A percentile compares a stretch with the other conserved stretches of the same genome.
Conservation (phyloP, 805 yeast species). For the Cephaloascus fragrans region DNA sequence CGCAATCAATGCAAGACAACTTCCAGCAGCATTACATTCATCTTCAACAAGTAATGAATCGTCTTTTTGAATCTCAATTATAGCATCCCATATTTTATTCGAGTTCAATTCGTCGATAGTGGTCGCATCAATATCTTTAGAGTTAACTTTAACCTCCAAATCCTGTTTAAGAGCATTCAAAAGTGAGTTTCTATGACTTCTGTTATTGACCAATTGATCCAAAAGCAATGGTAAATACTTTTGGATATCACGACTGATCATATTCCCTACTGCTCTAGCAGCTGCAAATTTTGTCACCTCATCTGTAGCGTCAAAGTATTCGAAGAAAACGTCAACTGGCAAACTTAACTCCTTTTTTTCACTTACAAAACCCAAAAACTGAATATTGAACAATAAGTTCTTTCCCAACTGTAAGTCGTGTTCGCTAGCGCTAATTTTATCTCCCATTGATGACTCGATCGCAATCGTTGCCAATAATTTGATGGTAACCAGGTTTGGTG, state of each 20-base stretch:
- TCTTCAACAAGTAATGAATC: conserved; percentile 3
- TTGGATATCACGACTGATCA: conserved; percentile 28
- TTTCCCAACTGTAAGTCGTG: not conserved
- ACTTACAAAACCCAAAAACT: conserved; percentile 43
- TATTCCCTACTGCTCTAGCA: conserved; percentile 43
- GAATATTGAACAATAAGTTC: conserved; percentile 7
- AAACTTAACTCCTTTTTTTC: conserved; percentile 19
- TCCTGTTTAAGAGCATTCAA: conserved; percentile 19
- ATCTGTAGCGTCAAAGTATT: conserved; percentile 20
- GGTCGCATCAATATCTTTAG: not conserved
- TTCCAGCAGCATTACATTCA: conserved; percentile 12
- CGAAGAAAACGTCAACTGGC: conserved; percentile 24
- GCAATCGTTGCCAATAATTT: conserved; percentile 20
- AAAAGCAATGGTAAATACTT: conserved; percentile 29
- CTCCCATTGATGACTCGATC: conserved; percentile 9
- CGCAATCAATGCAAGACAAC: conserved; percentile 10
- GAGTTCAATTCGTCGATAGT: conserved; percentile 12
- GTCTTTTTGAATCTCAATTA: conserved; percentile 6
- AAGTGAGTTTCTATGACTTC: conserved; percentile 11
- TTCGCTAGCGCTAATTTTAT: not conserved
- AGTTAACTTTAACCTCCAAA: conserved; percentile 4
- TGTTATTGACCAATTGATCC: conserved; percentile 8
- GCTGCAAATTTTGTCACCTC: conserved; percentile 31
- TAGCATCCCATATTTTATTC: conserved; percentile 13
- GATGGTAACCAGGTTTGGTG: conserved; percentile 16